A percentile compares a stretch with the other conserved stretches of the same genome.
Evolutionary conservation across 192 early-diverging fungal species (phyloP).

Genomic region (Phycomyces blakesleeanus): DNA sequence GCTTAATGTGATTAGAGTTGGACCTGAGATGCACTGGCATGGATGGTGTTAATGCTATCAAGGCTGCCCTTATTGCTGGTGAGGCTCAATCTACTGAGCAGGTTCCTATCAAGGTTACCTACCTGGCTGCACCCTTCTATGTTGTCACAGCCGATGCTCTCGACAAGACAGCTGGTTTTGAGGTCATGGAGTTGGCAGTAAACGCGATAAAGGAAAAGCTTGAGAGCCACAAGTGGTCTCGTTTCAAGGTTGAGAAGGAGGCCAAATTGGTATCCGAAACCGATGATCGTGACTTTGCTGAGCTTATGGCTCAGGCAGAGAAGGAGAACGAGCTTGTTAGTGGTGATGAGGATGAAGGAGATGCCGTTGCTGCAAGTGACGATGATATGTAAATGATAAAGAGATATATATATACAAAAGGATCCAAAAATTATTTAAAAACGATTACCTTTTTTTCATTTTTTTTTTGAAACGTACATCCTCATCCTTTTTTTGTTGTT

Average conservation of each 20-base stretch:
- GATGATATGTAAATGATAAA: conserved; percentile 36
- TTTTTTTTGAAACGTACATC: too few relatives aligned
- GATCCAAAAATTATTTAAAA: neutral
- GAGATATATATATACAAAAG: neutral
- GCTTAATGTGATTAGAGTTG: conserved; percentile 57
- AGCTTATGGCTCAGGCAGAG: conserved; percentile 82
- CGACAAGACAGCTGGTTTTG: conserved; percentile 82
- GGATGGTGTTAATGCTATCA: conserved; percentile 96
- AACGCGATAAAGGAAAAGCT: conserved; percentile 76
- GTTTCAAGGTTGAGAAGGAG: conserved; percentile 83
- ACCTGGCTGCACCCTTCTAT: conserved; percentile 93
- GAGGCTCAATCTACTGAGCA: conserved; percentile 76
- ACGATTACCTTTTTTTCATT: neutral
- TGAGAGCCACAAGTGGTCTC: conserved; percentile 62
- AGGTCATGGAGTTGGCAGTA: conserved; percentile 87
- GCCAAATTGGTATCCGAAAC: conserved; percentile 85
- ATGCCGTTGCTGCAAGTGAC: conserved; percentile 49
- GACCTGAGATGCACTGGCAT: conserved; percentile 91
- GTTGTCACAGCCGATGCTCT: conserved; percentile 83
- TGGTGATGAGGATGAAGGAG: conserved; percentile 87
- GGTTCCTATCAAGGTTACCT: conserved; percentile 77
- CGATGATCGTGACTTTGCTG: conserved; percentile 92
- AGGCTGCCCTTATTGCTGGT: conserved; percentile 81
- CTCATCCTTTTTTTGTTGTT: neutral
- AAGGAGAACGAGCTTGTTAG: conserved; percentile 90